A percentile compares a stretch with the other conserved stretches of the same genome.
phyloP scores from a whole-genome alignment of 345 rosid species.

The Isatis tinctoria region DNA sequence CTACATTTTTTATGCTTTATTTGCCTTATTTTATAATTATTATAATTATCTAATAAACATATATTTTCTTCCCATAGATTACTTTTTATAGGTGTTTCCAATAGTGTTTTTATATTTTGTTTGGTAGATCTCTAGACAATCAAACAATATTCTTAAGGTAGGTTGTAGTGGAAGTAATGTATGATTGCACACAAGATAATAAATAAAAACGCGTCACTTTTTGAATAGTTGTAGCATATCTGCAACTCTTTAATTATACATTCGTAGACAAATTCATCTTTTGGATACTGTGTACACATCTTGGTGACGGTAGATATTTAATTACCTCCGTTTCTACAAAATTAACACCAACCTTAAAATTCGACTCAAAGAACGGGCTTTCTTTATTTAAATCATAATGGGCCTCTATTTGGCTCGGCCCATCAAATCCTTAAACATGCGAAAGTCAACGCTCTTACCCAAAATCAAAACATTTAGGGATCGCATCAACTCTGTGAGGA shows the following conservation, averaged over 20 bases:
- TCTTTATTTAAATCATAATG: background rate
- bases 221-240: background rate
- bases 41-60: background rate
- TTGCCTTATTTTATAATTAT: no score
- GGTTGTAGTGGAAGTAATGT: constrained; percentile 3
- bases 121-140: background rate
- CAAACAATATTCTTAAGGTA: background rate
- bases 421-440: background rate
- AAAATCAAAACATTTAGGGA: constrained; percentile 1
- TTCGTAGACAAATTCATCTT: background rate
- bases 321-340: no score
- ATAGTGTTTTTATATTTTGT: background rate
- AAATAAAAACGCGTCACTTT: background rate
- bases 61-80: background rate
- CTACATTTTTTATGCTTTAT: background rate
- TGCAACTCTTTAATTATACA: background rate
- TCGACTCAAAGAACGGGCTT: background rate
- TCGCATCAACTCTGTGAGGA: no score
- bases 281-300: background rate
- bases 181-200: background rate
- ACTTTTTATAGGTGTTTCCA: background rate
- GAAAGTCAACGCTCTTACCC: background rate
- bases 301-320: background rate
- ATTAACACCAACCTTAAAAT: no score
- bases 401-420: background rate